Evolutionary conservation across 1,284 basidiomycete genomes (phyloP).

Genomic region (Microbotryum saponariae): DNA sequence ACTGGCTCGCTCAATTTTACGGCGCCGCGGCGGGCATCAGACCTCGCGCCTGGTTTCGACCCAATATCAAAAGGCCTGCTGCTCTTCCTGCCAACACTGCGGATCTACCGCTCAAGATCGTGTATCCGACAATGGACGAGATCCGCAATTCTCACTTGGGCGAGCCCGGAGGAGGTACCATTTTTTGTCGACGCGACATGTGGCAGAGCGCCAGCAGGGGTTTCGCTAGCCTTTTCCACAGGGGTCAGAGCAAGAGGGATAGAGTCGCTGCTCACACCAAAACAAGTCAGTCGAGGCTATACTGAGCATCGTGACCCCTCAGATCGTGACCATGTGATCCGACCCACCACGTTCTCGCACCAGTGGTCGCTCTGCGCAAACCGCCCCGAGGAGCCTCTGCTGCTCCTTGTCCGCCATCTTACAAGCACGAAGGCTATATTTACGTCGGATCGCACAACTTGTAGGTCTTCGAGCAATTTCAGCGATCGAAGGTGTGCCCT

Average conservation of each 20-base stretch:
- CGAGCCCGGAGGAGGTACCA: conserved; percentile 20
- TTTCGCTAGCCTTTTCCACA: conserved; percentile 17
- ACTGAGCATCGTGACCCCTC: background rate
- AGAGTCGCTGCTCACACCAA: conserved; percentile 26
- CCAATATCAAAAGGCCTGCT: background rate
- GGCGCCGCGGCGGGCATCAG: conserved; percentile 13
- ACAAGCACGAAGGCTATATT: conserved; percentile 21
- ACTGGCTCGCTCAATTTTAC: conserved; percentile 24
- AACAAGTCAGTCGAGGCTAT: conserved; percentile 5
- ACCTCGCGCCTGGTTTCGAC: conserved; percentile 13
- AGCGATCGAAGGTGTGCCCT: too few species aligned
- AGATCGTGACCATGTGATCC: background rate
- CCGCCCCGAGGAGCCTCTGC: background rate
- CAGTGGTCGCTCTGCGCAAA: conserved; percentile 26
- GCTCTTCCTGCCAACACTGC: background rate
- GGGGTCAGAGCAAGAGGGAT: conserved; percentile 18
- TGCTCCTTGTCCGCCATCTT: background rate
- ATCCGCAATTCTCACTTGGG: background rate
- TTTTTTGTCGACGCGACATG: conserved; percentile 16
- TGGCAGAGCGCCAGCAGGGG: conserved; percentile 8
- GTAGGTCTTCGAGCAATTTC: conserved; percentile 1
- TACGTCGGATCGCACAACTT: conserved; percentile 31
- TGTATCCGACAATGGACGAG: conserved; percentile 24
- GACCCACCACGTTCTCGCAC: accelerated
- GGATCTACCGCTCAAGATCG: conserved; percentile 21